Evolutionary conservation across 2,329 filamentous ascomycete species (phyloP).

Genomic region (Colletotrichum spaethianum): DNA sequence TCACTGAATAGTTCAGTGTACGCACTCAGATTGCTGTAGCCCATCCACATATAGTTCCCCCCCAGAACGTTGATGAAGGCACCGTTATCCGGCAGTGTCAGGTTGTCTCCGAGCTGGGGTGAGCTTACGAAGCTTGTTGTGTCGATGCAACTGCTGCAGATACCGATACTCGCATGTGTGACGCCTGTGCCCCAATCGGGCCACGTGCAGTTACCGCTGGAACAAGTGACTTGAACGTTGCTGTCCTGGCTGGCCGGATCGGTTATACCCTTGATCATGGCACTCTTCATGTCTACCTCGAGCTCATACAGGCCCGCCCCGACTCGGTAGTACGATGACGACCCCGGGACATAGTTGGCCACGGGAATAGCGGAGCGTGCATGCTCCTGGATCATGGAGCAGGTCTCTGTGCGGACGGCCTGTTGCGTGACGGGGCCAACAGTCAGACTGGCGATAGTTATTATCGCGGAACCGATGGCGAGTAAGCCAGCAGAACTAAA

Average conservation of each 20-base stretch:
- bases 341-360: conserved; percentile 40
- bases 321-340: conserved; percentile 41
- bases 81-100: conserved; percentile 23
- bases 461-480: conserved; percentile 42
- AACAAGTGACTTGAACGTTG: conserved; percentile 20
- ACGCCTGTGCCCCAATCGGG: conserved; percentile 33
- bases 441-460: conserved; percentile 47
- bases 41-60: conserved; percentile 32
- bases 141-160: conserved; percentile 35
- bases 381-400: conserved; percentile 4
- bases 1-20: conserved; percentile 11
- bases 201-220: conserved; percentile 34
- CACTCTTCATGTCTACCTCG: conserved; percentile 49
- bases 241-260: conserved; percentile 45
- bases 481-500: conserved; percentile 36
- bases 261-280: conserved; percentile 49
- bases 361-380: conserved; percentile 3
- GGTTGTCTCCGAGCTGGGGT: neutral
- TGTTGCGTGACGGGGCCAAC: conserved; percentile 52
- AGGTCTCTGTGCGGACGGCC: conserved; percentile 45
- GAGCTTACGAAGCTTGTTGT: conserved; percentile 30
- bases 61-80: conserved; percentile 24
- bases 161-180: conserved; percentile 30
- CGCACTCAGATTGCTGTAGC: conserved; percentile 30
- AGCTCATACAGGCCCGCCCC: conserved; percentile 44